Percentiles rank a stretch among this genome's conserved stretches.
phyloP scores from a whole-genome alignment of 2,329 filamentous ascomycete species.

The Phialophora tarda region DNA sequence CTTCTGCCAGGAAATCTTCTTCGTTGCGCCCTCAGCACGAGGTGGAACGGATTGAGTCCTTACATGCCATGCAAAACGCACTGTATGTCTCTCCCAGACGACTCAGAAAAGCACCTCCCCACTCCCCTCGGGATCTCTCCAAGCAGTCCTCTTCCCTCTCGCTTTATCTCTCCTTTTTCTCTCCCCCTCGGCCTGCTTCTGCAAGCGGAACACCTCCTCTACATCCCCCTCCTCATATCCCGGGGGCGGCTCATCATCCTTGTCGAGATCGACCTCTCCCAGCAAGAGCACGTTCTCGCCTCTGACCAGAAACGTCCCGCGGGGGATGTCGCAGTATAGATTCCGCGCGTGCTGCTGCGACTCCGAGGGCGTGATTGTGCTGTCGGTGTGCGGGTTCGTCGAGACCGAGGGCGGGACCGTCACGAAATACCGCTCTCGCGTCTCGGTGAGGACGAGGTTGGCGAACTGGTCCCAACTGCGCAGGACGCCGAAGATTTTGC shows the following conservation, averaged over 20 bases:
- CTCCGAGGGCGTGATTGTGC: background rate
- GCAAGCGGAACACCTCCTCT: conserved; percentile 72
- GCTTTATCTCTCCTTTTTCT: conserved; percentile 77
- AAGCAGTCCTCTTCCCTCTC: conserved; percentile 70
- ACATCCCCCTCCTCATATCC: conserved; percentile 71
- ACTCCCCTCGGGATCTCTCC: conserved; percentile 81
- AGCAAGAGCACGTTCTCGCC: conserved; percentile 97
- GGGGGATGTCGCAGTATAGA: conserved; percentile 81
- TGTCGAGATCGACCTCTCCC: conserved; percentile 95
- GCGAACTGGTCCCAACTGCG: conserved; percentile 98
- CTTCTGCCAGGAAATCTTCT: background rate
- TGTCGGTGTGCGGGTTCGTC: conserved; percentile 9
- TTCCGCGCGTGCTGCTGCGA: conserved; percentile 51
- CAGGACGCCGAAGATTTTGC: conserved; percentile 90
- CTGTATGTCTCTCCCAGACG: too few relatives aligned
- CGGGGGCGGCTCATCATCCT: conserved; percentile 82
- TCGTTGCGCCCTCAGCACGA: too few relatives aligned
- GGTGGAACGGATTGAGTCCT: too few relatives aligned
- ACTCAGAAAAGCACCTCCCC: conserved; percentile 73
- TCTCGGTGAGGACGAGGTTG: conserved; percentile 93
- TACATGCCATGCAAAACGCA: too few relatives aligned
- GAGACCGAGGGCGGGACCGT: conserved; percentile 21
- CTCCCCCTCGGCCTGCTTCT: conserved; percentile 71
- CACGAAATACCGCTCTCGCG: conserved; percentile 82
- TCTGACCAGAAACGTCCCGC: conserved; percentile 88